Conservation (phyloP, 371 early-diverging fungal genomes). For the Choanephora cucurbitarum region DNA sequence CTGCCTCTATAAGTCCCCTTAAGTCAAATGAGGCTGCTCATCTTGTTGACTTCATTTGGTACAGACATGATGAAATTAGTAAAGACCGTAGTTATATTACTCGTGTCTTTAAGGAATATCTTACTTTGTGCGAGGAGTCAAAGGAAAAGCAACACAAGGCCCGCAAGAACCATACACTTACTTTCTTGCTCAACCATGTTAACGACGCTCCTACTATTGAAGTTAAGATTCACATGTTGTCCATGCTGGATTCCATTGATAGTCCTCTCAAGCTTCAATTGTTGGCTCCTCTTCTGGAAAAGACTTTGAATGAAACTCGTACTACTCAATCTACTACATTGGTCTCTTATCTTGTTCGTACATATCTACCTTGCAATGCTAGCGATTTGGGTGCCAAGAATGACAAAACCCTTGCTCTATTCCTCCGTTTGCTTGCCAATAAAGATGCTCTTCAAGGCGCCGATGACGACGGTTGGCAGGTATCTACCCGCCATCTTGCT, state of each 20-base stretch:
- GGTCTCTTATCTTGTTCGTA: conserved; percentile 58
- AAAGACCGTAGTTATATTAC: conserved; percentile 34
- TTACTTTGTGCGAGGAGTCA: conserved; percentile 25
- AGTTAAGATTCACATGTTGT: conserved; percentile 58
- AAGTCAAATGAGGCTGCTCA: conserved; percentile 51
- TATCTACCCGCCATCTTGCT: conserved; percentile 59
- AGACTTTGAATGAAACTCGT: conserved; percentile 27
- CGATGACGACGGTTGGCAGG: conserved; percentile 56
- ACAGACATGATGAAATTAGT: conserved; percentile 39
- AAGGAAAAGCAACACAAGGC: conserved; percentile 34
- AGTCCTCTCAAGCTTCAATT: conserved; percentile 64
- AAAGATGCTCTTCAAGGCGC: conserved; percentile 38
- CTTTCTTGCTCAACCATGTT: conserved; percentile 73
- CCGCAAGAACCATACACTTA: conserved; percentile 42
- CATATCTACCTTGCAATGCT: conserved; percentile 61
- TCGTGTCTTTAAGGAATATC: conserved; percentile 31
- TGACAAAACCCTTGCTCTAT: conserved; percentile 51
- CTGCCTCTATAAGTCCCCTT: conserved; percentile 51
- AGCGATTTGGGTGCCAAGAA: conserved; percentile 50
- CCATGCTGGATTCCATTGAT: conserved; percentile 54
- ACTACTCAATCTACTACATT: conserved; percentile 41
- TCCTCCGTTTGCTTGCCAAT: conserved; percentile 50
- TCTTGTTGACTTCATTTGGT: conserved; percentile 54
- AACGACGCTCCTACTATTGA: conserved; percentile 46
- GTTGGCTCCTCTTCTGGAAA: conserved; percentile 66